Evolutionary conservation across 2,329 filamentous ascomycete genomes (phyloP).

Genomic region (Fulvia fulva): DNA sequence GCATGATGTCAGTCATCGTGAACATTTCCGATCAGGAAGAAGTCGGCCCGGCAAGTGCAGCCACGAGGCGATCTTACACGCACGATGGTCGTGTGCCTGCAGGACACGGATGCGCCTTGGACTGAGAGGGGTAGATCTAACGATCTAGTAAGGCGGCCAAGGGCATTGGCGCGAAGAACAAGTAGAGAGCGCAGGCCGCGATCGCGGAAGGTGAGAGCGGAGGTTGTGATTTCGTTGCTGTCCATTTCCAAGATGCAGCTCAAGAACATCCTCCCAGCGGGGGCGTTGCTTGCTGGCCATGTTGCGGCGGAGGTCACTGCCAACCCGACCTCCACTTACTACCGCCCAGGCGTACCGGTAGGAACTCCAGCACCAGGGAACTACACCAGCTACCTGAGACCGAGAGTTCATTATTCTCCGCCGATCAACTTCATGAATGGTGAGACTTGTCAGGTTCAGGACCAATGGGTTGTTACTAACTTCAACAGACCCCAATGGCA

Average conservation of each 20-base stretch:
- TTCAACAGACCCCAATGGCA: slow-evolving; percentile 61
- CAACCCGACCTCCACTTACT: slow-evolving; percentile 23
- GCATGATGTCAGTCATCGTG: neutral
- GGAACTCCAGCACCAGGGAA: slow-evolving; percentile 38
- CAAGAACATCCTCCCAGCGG: slow-evolving; percentile 34
- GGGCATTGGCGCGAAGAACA: neutral
- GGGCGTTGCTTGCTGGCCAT: slow-evolving; percentile 12
- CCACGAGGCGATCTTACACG: neutral
- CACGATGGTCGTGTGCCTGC: neutral
- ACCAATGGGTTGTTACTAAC: neutral
- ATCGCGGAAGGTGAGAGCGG: neutral
- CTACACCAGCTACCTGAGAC: slow-evolving; percentile 41
- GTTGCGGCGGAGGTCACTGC: slow-evolving; percentile 14
- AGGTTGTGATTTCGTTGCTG: neutral
- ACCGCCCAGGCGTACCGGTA: slow-evolving; percentile 28
- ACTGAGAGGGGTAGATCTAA: slow-evolving; percentile 5
- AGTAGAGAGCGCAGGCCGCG: neutral
- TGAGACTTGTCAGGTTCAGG: neutral
- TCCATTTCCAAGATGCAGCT: slow-evolving; percentile 1
- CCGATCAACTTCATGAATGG: slow-evolving; percentile 52
- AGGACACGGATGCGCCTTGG: neutral
- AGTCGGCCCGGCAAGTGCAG: slow-evolving; percentile 1
- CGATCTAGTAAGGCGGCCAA: neutral
- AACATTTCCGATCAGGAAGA: neutral
- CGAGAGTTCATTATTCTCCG: slow-evolving; percentile 56